phyloP scores from a whole-genome alignment of 1,139 yeast genomes.

The Blastobotrys elegans region DNA sequence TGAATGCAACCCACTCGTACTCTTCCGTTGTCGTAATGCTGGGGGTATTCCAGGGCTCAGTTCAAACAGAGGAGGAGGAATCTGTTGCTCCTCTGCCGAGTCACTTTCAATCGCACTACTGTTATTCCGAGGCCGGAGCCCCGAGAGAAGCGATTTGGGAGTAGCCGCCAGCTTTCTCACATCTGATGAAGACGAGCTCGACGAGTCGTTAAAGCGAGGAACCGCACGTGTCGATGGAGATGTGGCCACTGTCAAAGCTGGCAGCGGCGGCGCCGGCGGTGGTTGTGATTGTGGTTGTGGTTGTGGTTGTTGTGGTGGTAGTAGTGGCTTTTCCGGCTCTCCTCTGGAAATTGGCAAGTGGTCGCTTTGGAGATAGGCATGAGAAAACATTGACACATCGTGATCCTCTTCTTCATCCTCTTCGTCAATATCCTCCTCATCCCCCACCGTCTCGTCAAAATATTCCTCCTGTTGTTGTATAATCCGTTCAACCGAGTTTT shows the following conservation, averaged over 20 bases:
- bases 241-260: not conserved
- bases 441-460: slow-evolving; percentile 24
- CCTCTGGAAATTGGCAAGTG: not conserved
- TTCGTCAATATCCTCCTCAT: slow-evolving; percentile 17
- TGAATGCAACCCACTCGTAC: slow-evolving; percentile 19
- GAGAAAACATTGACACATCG: slow-evolving; percentile 9
- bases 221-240: not conserved
- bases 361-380: slow-evolving; percentile 8
- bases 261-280: not conserved
- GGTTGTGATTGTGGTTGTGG: not conserved
- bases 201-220: not conserved
- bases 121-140: not conserved
- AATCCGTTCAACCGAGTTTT: slow-evolving; percentile 51
- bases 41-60: slow-evolving; percentile 19
- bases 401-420: slow-evolving; percentile 1
- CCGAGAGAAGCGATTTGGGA: slow-evolving; percentile 5
- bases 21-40: slow-evolving; percentile 17
- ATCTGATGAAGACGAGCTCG: too few species aligned
- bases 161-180: not conserved
- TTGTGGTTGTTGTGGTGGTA: not conserved
- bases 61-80: slow-evolving; percentile 19
- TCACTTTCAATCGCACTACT: slow-evolving; percentile 11
- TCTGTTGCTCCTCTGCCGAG: slow-evolving; percentile 12
- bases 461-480: slow-evolving; percentile 25
- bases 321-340: too few species aligned